phyloP scores from a whole-genome alignment of 192 early-diverging fungal species.

The Podila epigama region DNA sequence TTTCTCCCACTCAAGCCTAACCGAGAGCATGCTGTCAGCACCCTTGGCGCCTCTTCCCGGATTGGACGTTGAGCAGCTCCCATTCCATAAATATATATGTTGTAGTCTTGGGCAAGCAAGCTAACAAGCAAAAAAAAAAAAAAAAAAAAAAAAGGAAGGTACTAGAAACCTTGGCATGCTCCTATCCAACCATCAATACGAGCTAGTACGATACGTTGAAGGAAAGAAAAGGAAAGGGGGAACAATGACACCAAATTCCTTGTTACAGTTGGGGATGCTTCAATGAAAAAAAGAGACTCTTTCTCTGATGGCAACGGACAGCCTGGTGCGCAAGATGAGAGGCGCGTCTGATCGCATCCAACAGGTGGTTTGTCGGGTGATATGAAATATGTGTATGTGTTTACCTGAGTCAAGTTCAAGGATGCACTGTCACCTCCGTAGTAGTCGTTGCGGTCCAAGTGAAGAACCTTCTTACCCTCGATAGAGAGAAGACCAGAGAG shows the following conservation, averaged over 20 bases:
- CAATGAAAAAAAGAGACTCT: too few relatives aligned
- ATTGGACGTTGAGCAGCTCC: not conserved
- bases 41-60: not conserved
- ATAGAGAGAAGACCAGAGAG: slow-evolving; percentile 87
- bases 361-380: too few relatives aligned
- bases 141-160: not conserved
- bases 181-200: too few relatives aligned
- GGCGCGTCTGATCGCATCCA: too few relatives aligned
- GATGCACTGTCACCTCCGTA: slow-evolving; percentile 97
- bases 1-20: not conserved
- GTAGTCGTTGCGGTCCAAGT: slow-evolving; percentile 95
- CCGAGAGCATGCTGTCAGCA: not conserved
- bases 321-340: too few relatives aligned
- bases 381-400: too few relatives aligned
- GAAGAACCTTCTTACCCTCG: slow-evolving; percentile 92
- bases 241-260: too few relatives aligned
- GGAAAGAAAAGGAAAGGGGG: not conserved
- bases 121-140: not conserved
- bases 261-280: too few relatives aligned
- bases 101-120: too few relatives aligned
- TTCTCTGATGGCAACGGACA: too few relatives aligned
- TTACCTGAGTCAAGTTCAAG: slow-evolving; percentile 95
- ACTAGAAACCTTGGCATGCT: too few relatives aligned
- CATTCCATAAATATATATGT: too few relatives aligned
- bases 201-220: not conserved